phyloP scores from a whole-genome alignment of 192 early-diverging fungal species.

The Coemansia reversa region DNA sequence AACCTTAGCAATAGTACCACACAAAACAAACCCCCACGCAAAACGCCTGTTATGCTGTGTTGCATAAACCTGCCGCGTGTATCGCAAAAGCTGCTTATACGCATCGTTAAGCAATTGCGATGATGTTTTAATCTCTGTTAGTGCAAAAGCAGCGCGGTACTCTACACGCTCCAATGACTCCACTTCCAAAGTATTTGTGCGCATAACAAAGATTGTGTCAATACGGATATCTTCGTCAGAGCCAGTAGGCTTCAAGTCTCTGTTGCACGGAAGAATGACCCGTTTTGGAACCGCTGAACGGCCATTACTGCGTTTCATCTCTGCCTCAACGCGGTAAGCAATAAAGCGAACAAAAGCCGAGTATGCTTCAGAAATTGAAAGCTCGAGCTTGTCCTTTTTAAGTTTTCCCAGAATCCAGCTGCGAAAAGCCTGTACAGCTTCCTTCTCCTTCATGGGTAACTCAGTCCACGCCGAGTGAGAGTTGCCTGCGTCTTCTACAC shows the following conservation, averaged over 20 bases:
- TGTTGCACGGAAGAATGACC: not conserved
- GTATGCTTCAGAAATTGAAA: not conserved
- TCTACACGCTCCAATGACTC: not conserved
- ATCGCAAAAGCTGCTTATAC: conserved; percentile 5
- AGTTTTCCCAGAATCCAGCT: not conserved
- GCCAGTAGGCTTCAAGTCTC: not conserved
- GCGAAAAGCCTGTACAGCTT: not conserved
- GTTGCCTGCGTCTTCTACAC: not conserved
- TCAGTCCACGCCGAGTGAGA: not conserved
- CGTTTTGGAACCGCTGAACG: not conserved
- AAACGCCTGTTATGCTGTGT: conserved; percentile 8
- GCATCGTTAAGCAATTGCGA: too few species aligned
- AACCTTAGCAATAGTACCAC: not conserved
- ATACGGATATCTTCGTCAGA: not conserved
- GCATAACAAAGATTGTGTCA: not conserved
- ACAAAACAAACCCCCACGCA: conserved; percentile 3
- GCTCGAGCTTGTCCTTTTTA: not conserved
- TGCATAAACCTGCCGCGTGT: not conserved
- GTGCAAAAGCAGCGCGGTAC: not conserved
- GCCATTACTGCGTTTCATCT: not conserved
- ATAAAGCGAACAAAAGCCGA: not conserved
- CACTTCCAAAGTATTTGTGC: not conserved
- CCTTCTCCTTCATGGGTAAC: not conserved
- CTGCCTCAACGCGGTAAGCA: not conserved
- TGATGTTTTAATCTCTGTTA: not conserved